Evolutionary conservation across 1,284 basidiomycete species (phyloP), one percentile per base, ranked within the genome.

Genomic region (Moesziomyces parantarcticus): DNA sequence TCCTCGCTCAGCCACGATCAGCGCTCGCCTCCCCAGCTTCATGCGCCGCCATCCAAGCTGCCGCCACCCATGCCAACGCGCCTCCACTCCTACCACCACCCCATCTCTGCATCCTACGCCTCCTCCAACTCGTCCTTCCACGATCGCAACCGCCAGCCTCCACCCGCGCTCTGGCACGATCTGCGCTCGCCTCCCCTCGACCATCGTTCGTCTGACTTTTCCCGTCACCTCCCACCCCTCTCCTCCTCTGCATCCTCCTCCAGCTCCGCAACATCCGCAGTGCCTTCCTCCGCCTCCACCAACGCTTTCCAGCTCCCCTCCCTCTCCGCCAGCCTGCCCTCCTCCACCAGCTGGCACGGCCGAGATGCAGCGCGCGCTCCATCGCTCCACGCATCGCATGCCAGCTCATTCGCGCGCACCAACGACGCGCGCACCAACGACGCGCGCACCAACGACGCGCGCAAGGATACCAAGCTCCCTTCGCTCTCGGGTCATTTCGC

Each of bases 71-170:
- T 41, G n/a, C 69, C 59, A 0, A 50, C 64, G 3, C 63, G 64
- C 16, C 50, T 73, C 1, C 58, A 73, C 34, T 73, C 64, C 22
- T 73, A 73, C 26, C 70, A 68, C 23, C 70, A 73, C 23, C 70
- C 70, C 52, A 58, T 72, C 47, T n/a, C 69, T n/a, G 64, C 59
- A 39, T 67, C 64, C 5, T 72, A 67, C 57, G 42, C 58, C 29
- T 59, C 59, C 18, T 50, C 48, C 50, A 63, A 47, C 60, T 50
- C 26, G 25, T 63, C 36, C 41, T 50, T 45, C 16, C 34, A 36
- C 22, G 69, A 66, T 29, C 63, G 56, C 32, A 58, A 32, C 25
- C 63, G 63, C 23, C 58, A 53, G 26, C 44, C 56, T n/a, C 47
- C 63, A 45, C 43, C 69, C 5, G 29, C 66, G 2, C 29, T 59